These are phyloP conservation scores for Naumovozyma dairenensis DNA, from an alignment of 805 yeast species.

Conservation along the genomic window DNA sequence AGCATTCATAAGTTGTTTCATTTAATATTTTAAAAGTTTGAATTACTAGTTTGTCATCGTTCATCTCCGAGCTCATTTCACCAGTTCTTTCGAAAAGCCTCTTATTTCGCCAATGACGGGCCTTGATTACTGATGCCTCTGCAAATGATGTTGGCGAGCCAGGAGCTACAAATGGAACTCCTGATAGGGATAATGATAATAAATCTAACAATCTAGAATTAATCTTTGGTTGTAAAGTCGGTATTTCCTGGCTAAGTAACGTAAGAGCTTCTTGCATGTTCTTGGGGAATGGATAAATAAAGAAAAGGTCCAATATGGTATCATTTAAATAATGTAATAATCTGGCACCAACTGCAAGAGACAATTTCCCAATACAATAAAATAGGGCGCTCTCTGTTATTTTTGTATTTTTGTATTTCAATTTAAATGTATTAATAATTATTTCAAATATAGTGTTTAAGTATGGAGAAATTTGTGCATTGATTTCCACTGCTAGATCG, in stretches of 20 bases:
- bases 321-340: slow-evolving; percentile 73
- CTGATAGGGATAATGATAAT: slow-evolving; percentile 65
- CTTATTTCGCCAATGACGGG: slow-evolving; percentile 63
- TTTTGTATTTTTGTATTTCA: slow-evolving; percentile 40
- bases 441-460: slow-evolving; percentile 72
- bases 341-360: slow-evolving; percentile 81
- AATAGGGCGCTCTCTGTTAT: slow-evolving; percentile 79
- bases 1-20: slow-evolving; percentile 60
- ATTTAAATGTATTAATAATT: slow-evolving; percentile 61
- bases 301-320: slow-evolving; percentile 65
- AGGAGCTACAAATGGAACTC: slow-evolving; percentile 67
- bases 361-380: slow-evolving; percentile 73
- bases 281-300: slow-evolving; percentile 68
- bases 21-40: slow-evolving; percentile 70
- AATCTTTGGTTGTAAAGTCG: slow-evolving; percentile 62
- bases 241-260: slow-evolving; percentile 56
- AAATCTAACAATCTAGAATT: slow-evolving; percentile 59
- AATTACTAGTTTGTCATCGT: slow-evolving; percentile 44
- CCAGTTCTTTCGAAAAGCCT: slow-evolving; percentile 63
- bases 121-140: slow-evolving; percentile 50
- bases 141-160: slow-evolving; percentile 68
- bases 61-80: slow-evolving; percentile 30
- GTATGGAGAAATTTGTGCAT: slow-evolving; percentile 75
- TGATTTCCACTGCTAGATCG: slow-evolving; percentile 58
- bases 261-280: slow-evolving; percentile 67